Evolutionary conservation across 1,139 yeast species (phyloP), one percentile per base, ranked within the genome.

Genomic region (Yamadazyma mexicana): DNA sequence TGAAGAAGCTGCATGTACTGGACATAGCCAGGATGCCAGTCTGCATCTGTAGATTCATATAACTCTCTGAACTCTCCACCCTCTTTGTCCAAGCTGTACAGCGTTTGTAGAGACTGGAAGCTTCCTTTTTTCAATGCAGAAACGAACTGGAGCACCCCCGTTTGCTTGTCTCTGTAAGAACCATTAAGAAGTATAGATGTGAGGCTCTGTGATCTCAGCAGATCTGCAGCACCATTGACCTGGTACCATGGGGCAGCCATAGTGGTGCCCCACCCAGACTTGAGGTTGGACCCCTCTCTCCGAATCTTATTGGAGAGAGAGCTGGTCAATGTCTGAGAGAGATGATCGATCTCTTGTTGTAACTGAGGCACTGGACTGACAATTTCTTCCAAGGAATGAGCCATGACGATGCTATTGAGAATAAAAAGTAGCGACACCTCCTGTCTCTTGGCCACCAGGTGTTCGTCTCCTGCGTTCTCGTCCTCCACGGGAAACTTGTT

Each of bases 341-440:
- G 33, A n/a, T 8, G 17, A n/a, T 12, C 30, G 16, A 39, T 23
- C 31, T 44, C 47, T 8, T 29, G 25, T 14, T 11, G 23, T 2
- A 40, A 12, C 15, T 34, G 38, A 2, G 23, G n/a, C 1, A 54
- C 43, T 1, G 59, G 57, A 4, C 49, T 45, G 1, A 60, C 37
- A 8, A 63, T 36, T 24, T 58, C 55, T n/a, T 48, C 46, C 33
- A 66, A 39, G 23, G 51, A 54, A 2, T 49, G 42, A 14, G 59
- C 38, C 17, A 52, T 47, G 14, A 63, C 45, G 15, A 66, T 42
- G 40, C 54, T 53, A 40, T 66, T 66, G 15, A 68, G 38, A 1
- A 64, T 41, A 37, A 52, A 68, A 43, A 66, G 36, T 37, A 67
- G 49, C 3, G 73, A 57, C 9, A 67, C 54, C 40, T 69, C 73